phyloP scores from a whole-genome alignment of 2,329 filamentous ascomycete genomes.

The Diaporthe australafricana region DNA sequence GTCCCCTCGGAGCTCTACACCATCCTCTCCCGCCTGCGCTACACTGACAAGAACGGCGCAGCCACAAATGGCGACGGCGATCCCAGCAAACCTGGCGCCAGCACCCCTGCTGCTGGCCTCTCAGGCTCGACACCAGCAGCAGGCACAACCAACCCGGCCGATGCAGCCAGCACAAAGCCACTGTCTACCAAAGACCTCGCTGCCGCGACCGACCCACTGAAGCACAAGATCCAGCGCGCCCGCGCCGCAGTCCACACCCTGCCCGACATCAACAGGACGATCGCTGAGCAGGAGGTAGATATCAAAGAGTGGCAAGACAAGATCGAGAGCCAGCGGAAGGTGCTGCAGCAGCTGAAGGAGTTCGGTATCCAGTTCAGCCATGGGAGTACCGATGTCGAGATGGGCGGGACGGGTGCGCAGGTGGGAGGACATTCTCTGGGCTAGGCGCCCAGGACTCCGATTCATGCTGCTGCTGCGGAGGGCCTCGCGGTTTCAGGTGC shows the following conservation, averaged over 20 bases:
- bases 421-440: conserved; percentile 50
- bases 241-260: conserved; percentile 72
- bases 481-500: conserved; percentile 3
- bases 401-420: conserved; percentile 41
- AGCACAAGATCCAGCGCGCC: conserved; percentile 86
- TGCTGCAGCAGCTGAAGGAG: conserved; percentile 66
- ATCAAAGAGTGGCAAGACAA: conserved; percentile 73
- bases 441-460: conserved; percentile 28
- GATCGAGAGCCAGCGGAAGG: conserved; percentile 70
- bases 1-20: conserved; percentile 84
- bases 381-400: conserved; percentile 39
- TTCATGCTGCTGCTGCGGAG: conserved; percentile 14
- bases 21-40: conserved; percentile 80
- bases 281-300: conserved; percentile 78
- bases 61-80: conserved; percentile 44
- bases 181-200: conserved; percentile 79
- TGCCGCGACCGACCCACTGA: conserved; percentile 80
- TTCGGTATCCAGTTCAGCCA: conserved; percentile 56
- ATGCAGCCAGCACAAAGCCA: conserved; percentile 46
- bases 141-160: conserved; percentile 39
- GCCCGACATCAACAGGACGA: conserved; percentile 75
- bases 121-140: conserved; percentile 31
- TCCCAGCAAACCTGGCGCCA: conserved; percentile 41
- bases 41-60: conserved; percentile 42
- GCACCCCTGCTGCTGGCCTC: conserved; percentile 41